Conservation (phyloP, 169 alveolate genomes). For the Ichthyophthirius multifiliis region DNA sequence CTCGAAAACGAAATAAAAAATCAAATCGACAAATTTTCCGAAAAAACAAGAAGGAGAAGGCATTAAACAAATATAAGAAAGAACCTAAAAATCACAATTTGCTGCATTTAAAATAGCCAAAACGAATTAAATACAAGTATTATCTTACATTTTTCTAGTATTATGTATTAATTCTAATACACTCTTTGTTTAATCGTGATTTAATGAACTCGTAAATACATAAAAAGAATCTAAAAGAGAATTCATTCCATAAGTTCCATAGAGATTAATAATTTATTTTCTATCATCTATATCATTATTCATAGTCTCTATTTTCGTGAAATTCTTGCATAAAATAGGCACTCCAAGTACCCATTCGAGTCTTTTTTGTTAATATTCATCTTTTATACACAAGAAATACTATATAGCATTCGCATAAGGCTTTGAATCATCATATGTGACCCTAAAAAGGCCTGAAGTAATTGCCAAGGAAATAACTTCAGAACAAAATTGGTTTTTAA, state of each 20-base stretch:
- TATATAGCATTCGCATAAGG: background rate
- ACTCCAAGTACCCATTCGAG: too few species aligned
- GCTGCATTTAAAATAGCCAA: background rate
- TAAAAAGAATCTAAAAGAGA: background rate
- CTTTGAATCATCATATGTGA: background rate
- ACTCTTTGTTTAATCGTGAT: background rate
- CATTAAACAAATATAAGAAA: background rate
- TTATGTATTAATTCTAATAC: conserved; percentile 1
- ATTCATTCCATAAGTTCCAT: background rate
- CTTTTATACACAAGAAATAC: background rate
- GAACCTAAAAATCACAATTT: background rate
- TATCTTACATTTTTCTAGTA: conserved; percentile 15
- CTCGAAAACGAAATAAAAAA: background rate
- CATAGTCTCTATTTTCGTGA: too few species aligned
- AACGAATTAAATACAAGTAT: background rate
- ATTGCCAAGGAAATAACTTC: background rate
- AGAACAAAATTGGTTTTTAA: background rate
- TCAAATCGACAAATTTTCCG: conserved; percentile 21
- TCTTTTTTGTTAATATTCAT: background rate
- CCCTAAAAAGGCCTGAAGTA: background rate
- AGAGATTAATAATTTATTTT: too few species aligned
- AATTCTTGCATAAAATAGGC: too few species aligned
- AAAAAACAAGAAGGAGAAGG: conserved; percentile 30
- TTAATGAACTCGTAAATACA: background rate
- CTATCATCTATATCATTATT: too few species aligned